Evolutionary conservation across 371 early-diverging fungal species (phyloP), one percentile per base, ranked within the genome.

Genomic region (Fennellomyces sp.): DNA sequence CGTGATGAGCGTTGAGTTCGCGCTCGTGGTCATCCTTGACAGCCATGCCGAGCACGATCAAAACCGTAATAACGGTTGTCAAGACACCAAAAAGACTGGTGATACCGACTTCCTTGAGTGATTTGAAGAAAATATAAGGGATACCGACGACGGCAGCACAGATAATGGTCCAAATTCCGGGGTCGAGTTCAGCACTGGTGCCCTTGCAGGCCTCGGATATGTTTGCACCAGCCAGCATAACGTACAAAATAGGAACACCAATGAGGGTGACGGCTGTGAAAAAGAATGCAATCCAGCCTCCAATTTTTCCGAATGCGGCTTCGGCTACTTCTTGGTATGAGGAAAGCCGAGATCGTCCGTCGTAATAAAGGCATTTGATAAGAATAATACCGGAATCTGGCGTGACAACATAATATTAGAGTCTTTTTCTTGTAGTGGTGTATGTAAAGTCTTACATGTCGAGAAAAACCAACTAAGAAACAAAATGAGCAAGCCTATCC

Each of bases 81-180:
- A 84, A 26, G 66, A 69, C 52, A 64, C 75, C 73, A 17, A 66
- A 58, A 2, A 69, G 58, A 21, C 64, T 63, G 15, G 85, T 54
- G 50, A 89, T 68, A 6, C 90, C 90, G 21, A 90, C 87, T 65
- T 94, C 94, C 53, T 88, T 87, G 72, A 91, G 80, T 13, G 88
- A 81, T 69, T 88, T 89, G 47, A 88, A 78, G 25, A 79, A 63
- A 31, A 91, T 76, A 59, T 90, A 88, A 0, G 92, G 92, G 15
- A 91, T 65, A 62, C 81, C 79, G 51, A 94, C 84, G 19, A 85
- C 52, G 7, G 78, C 60, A 19, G 84, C 80, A 23, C 85, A 84
- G 26, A 94, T 65, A 28, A 86, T 73, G 59, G 89, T 87, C 89
- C 89, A 90, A 31, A 70, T 76, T 50, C 64, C 49, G 13, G 64